These are phyloP conservation scores for Pugionium cornutum DNA, from an alignment of 345 rosid species.

Conservation along the genomic window DNA sequence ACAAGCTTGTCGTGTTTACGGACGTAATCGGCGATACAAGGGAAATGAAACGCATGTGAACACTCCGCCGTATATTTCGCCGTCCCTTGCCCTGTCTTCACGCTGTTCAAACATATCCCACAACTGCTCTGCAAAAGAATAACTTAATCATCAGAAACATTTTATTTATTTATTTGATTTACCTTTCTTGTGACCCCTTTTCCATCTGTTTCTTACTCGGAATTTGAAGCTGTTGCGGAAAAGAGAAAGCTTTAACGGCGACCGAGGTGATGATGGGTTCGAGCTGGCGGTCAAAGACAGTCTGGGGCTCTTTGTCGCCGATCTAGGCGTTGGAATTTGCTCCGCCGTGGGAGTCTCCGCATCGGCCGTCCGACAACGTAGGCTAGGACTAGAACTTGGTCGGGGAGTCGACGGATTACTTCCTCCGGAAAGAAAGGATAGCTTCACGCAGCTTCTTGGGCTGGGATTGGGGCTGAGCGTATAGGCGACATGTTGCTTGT, in stretches of 20 bases:
- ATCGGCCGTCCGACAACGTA: constrained; percentile 53
- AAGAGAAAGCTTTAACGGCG: constrained; percentile 75
- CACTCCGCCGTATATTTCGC: constrained; percentile 92
- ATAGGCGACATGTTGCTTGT: constrained; percentile 42
- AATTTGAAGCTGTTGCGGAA: constrained; percentile 82
- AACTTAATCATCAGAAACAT: neutral
- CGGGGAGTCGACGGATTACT: constrained; percentile 79
- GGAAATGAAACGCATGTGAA: constrained; percentile 74
- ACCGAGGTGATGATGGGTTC: constrained; percentile 69
- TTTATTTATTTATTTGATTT: neutral
- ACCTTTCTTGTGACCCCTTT: neutral
- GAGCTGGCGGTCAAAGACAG: constrained; percentile 38
- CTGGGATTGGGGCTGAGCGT: constrained; percentile 43
- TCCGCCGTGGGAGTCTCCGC: constrained; percentile 28
- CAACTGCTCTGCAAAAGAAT: constrained; percentile 57
- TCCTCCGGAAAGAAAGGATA: constrained; percentile 53
- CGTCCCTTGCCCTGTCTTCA: constrained; percentile 76
- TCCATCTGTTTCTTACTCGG: constrained; percentile 50
- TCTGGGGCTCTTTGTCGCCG: constrained; percentile 35
- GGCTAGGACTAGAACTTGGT: constrained; percentile 44
- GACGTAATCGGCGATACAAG: constrained; percentile 69
- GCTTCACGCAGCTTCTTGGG: constrained; percentile 59
- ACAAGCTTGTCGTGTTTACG: constrained; percentile 53
- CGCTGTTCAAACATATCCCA: constrained; percentile 72
- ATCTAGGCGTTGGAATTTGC: constrained; percentile 40